Base-by-base conservation (phyloP, 2,329 filamentous ascomycete genomes). In the Aspergillus sp. region DNA sequence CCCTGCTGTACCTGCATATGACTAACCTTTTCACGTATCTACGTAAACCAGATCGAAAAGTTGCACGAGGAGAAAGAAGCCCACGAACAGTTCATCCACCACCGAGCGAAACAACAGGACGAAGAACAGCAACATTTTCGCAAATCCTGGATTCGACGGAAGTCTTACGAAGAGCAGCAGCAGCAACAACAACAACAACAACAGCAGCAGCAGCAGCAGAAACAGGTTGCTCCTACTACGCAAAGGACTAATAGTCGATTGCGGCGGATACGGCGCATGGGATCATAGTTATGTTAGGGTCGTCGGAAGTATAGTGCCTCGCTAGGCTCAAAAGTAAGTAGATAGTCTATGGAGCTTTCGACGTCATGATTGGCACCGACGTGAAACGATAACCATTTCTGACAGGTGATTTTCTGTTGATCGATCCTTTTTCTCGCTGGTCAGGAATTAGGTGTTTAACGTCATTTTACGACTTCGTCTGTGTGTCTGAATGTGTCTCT, bases 111-210 rank as follows among this genome's bases (percentile, higher is more conserved):
- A 53, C 73, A 76, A 55, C 69, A 72, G 38, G 66, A 69, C 5
- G 71, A 76, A 10, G 73, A 76, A 51, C 71, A 69, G 38, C 60
- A 62, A n/a, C 68, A 71, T 59, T 76, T 75, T 57, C 72, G 73
- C 42, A 74, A 73, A 54, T 68, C 70, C 8, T 75, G 71, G 68
- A 72, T 64, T 54, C 63, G 67, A 10, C 68, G 71, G 2, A 64
- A 67, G 57, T 70, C 70, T 17, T 58, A 51, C 8, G 64, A 65
- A 17, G 64, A 64, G 3, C 54, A 60, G 17, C 50, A 47, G 27
- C 55, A 55, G 5, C 21, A 21, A 19, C 19, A 19, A 19, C 21
- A 23, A 23, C 23, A 23, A 25, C 23, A 25, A 7, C 23, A 25
- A 0, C 53, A 32, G 6, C 47, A 47, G 5, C 39, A 44, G 17